Evolutionary conservation across 768 basidiomycete species (phyloP).

Genomic region (Kwoniella botswanensis): DNA sequence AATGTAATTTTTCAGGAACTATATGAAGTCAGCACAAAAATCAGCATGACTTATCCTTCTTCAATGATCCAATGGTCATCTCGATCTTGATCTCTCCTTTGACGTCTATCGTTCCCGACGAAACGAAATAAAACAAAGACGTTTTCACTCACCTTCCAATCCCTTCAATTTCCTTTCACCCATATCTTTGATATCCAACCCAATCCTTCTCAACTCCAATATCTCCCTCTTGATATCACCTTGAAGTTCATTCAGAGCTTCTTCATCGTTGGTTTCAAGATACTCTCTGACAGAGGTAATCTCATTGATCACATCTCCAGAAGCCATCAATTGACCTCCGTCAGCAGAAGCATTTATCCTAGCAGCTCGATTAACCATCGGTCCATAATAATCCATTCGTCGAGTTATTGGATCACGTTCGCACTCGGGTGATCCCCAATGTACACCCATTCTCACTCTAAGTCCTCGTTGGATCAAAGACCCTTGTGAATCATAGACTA

Average conservation of each 20-base stretch:
- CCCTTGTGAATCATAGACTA: conserved; percentile 70
- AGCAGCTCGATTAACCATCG: conserved; percentile 92
- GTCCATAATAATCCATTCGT: conserved; percentile 98
- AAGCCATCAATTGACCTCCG: conserved; percentile 93
- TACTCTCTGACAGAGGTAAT: conserved; percentile 64
- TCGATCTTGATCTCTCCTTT: not conserved
- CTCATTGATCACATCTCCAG: conserved; percentile 73
- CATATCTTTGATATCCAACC: conserved; percentile 71
- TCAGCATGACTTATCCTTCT: not conserved
- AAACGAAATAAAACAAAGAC: no score
- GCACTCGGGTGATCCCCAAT: conserved; percentile 86
- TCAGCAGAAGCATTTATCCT: conserved; percentile 80
- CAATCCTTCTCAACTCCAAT: conserved; percentile 75
- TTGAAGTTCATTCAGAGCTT: conserved; percentile 54
- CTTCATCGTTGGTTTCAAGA: conserved; percentile 54
- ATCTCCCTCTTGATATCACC: conserved; percentile 61
- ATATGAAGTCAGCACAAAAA: not conserved
- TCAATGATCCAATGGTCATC: no score
- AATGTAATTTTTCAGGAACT: conserved; percentile 81
- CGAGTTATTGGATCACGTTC: conserved; percentile 87
- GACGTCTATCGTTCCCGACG: not conserved
- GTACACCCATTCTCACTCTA: conserved; percentile 96
- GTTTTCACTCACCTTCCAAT: conserved; percentile 65
- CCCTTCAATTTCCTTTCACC: conserved; percentile 95
- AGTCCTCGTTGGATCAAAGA: conserved; percentile 80